phyloP scores from a whole-genome alignment of 495 filamentous ascomycete genomes.

The Annulohypoxylon maeteangense region DNA sequence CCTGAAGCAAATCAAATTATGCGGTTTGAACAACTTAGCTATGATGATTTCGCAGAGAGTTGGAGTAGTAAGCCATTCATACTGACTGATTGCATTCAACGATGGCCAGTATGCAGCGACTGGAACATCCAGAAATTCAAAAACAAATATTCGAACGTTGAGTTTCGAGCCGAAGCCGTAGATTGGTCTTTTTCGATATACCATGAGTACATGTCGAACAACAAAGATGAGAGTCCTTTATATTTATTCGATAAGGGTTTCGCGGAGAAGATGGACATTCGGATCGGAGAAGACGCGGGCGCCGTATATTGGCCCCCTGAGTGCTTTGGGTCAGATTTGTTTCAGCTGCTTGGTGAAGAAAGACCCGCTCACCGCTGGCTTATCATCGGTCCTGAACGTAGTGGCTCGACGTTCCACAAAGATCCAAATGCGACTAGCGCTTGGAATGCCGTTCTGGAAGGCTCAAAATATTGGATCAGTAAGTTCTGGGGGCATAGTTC shows the following conservation, averaged over 20 bases:
- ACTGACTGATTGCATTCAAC: slow-evolving; percentile 81
- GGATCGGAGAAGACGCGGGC: slow-evolving; percentile 64
- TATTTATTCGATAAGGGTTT: slow-evolving; percentile 93
- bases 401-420: slow-evolving; percentile 97
- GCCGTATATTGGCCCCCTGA: slow-evolving; percentile 83
- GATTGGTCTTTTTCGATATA: slow-evolving; percentile 89
- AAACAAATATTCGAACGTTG: slow-evolving; percentile 68
- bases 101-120: slow-evolving; percentile 80
- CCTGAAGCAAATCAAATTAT: slow-evolving; percentile 77
- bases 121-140: slow-evolving; percentile 78
- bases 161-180: slow-evolving; percentile 91
- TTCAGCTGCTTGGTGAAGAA: slow-evolving; percentile 79
- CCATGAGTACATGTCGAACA: slow-evolving; percentile 83
- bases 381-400: slow-evolving; percentile 88
- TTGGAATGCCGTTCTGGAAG: slow-evolving; percentile 94
- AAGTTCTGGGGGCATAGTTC: slow-evolving; percentile 56
- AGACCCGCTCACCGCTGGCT: slow-evolving; percentile 93
- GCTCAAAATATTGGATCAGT: slow-evolving; percentile 96
- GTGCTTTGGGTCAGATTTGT: slow-evolving; percentile 91
- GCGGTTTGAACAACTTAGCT: slow-evolving; percentile 73
- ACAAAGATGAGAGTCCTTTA: slow-evolving; percentile 85
- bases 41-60: slow-evolving; percentile 74
- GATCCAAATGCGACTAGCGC: slow-evolving; percentile 76
- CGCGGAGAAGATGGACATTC: slow-evolving; percentile 84
- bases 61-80: slow-evolving; percentile 92